A percentile compares a stretch with the other conserved stretches of the same genome.
These are phyloP conservation scores for Boletellus ananiceps DNA, from an alignment of 768 basidiomycete genomes.

Conservation along the genomic window DNA sequence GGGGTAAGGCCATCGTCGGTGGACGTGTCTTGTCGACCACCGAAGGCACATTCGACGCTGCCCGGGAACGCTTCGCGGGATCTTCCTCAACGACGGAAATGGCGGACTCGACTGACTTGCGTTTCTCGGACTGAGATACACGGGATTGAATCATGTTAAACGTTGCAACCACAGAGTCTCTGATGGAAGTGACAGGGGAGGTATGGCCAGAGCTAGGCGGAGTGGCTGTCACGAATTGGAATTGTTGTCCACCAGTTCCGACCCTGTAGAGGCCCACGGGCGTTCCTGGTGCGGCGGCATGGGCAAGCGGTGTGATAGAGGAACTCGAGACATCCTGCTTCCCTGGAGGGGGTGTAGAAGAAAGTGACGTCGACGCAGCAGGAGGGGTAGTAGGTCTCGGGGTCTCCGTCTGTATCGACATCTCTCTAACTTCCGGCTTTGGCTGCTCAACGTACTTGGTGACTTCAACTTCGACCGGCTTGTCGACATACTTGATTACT, in stretches of 20 bases:
- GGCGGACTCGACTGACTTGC: constrained; percentile 70
- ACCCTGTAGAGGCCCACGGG: constrained; percentile 51
- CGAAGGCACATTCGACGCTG: constrained; percentile 52
- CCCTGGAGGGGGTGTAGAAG: constrained; percentile 21
- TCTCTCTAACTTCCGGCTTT: constrained; percentile 67
- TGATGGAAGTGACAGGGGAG: constrained; percentile 38
- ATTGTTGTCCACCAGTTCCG: constrained; percentile 53
- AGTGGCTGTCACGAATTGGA: constrained; percentile 56
- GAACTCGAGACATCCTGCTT: constrained; percentile 26
- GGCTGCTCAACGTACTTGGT: constrained; percentile 33
- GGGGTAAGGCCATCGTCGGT: constrained; percentile 80
- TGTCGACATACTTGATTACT: constrained; percentile 28
- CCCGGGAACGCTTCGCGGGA: constrained; percentile 49
- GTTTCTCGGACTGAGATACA: constrained; percentile 52
- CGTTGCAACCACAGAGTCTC: constrained; percentile 46
- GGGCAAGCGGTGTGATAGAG: constrained; percentile 32
- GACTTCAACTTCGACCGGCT: constrained; percentile 31
- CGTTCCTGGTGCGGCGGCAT: constrained; percentile 28
- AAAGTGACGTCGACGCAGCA: constrained; percentile 26
- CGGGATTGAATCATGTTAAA: constrained; percentile 46
- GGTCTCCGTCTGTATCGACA: constrained; percentile 75
- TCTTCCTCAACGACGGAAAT: constrained; percentile 51
- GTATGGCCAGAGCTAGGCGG: constrained; percentile 29
- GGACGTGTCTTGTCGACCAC: constrained; percentile 74
- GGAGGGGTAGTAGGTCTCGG: constrained; percentile 31